These are phyloP conservation scores for Umbelopsis ramanniana DNA, from an alignment of 192 early-diverging fungal genomes.

Conservation along the genomic window DNA sequence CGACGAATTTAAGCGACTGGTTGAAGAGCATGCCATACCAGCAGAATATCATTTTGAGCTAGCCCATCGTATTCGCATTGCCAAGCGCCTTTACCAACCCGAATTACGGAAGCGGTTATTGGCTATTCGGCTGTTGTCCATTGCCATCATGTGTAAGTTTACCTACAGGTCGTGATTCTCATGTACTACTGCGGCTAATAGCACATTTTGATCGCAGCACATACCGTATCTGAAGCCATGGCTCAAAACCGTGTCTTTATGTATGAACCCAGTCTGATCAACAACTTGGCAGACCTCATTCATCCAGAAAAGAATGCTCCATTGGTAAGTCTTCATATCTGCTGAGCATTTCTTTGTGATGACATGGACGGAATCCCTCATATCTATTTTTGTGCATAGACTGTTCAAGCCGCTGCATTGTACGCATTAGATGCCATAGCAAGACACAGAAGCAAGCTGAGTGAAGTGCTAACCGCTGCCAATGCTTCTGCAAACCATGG, in stretches of 20 bases:
- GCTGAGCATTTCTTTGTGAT: background rate
- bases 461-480: constrained; percentile 83
- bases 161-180: background rate
- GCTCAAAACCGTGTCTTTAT: constrained; percentile 76
- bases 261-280: constrained; percentile 88
- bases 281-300: constrained; percentile 76
- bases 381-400: constrained; percentile 39
- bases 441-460: constrained; percentile 73
- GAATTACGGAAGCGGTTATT: constrained; percentile 63
- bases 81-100: constrained; percentile 56
- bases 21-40: constrained; percentile 71
- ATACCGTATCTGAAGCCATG: constrained; percentile 64
- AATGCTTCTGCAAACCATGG: constrained; percentile 96
- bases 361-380: background rate
- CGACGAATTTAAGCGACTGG: constrained; percentile 64
- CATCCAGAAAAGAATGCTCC: constrained; percentile 73
- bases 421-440: constrained; percentile 85
- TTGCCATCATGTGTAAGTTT: constrained; percentile 73
- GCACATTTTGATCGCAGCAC: constrained; percentile 38
- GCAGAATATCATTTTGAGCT: constrained; percentile 77
- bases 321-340: constrained; percentile 47
- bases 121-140: constrained; percentile 76
- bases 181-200: background rate
- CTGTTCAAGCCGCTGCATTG: constrained; percentile 80
- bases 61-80: constrained; percentile 80